Conservation (phyloP, 1,284 basidiomycete genomes). For the Meira miltonrushii region DNA sequence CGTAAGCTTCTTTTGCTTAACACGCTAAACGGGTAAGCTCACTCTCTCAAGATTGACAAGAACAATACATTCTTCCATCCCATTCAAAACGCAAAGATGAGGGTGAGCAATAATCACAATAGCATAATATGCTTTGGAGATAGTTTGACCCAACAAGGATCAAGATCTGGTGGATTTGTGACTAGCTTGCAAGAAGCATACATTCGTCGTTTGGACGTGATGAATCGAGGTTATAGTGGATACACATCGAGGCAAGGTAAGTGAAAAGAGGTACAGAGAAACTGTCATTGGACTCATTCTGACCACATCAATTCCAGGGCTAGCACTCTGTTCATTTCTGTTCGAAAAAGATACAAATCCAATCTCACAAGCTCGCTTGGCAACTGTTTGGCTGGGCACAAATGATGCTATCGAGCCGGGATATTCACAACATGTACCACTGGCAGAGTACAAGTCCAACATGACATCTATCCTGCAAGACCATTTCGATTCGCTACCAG, state of each 20-base stretch:
- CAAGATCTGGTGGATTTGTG: conserved; percentile 2
- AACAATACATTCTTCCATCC: too few species aligned
- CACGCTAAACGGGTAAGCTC: too few species aligned
- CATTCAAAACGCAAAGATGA: too few species aligned
- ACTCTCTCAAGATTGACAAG: too few species aligned
- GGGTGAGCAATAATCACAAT: not conserved
- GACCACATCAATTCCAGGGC: not conserved
- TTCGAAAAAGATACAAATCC: not conserved
- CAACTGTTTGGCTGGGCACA: conserved; percentile 2
- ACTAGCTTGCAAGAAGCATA: conserved; percentile 2
- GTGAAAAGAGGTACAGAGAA: not conserved
- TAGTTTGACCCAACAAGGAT: conserved; percentile 2
- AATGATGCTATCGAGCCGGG: conserved; percentile 1
- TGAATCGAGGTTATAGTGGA: conserved; percentile 1
- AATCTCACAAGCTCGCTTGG: not conserved
- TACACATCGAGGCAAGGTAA: conserved; percentile 9
- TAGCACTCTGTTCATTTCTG: not conserved
- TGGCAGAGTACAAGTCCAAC: conserved; percentile 4
- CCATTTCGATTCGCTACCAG: not conserved
- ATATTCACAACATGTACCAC: not conserved
- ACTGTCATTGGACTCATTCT: not conserved
- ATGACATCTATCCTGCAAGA: not conserved
- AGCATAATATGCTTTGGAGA: conserved; percentile 8
- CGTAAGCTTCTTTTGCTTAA: too few species aligned
- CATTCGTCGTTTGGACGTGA: not conserved